phyloP scores from a whole-genome alignment of 495 filamentous ascomycete species.

The Evernia prunastri region DNA sequence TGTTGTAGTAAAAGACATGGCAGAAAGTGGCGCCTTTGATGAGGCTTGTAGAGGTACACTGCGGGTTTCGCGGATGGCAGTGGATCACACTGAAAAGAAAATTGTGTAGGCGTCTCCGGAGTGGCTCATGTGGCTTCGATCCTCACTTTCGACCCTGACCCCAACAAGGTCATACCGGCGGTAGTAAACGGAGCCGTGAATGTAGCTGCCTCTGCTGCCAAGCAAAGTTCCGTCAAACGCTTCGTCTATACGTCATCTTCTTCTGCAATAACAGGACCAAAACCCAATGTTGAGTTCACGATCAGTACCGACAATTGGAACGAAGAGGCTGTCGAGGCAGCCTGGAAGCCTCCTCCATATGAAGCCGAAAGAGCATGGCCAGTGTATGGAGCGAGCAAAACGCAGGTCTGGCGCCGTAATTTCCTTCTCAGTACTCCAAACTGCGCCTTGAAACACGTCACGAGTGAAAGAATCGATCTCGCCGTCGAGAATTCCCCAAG shows the following conservation, averaged over 20 bases:
- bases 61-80: neutral
- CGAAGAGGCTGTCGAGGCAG: constrained; percentile 36
- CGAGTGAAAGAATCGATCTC: too few relatives aligned
- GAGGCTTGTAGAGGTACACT: constrained; percentile 36
- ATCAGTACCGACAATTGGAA: constrained; percentile 45
- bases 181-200: constrained; percentile 36
- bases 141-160: constrained; percentile 35
- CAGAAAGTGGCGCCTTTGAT: constrained; percentile 35
- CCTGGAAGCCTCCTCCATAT: constrained; percentile 39
- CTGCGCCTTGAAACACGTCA: too few relatives aligned
- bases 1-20: constrained; percentile 37
- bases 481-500: too few relatives aligned
- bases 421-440: too few relatives aligned
- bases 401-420: too few relatives aligned
- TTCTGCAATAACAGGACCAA: constrained; percentile 26
- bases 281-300: constrained; percentile 26
- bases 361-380: constrained; percentile 25
- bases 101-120: neutral
- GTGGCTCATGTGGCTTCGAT: constrained; percentile 35
- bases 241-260: constrained; percentile 52
- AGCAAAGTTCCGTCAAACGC: constrained; percentile 39
- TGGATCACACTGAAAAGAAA: neutral
- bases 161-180: constrained; percentile 39
- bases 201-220: constrained; percentile 40
- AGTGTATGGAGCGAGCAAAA: constrained; percentile 52